Conservation (phyloP, 495 filamentous ascomycete genomes). For the Rhizodiscina lignyota region DNA sequence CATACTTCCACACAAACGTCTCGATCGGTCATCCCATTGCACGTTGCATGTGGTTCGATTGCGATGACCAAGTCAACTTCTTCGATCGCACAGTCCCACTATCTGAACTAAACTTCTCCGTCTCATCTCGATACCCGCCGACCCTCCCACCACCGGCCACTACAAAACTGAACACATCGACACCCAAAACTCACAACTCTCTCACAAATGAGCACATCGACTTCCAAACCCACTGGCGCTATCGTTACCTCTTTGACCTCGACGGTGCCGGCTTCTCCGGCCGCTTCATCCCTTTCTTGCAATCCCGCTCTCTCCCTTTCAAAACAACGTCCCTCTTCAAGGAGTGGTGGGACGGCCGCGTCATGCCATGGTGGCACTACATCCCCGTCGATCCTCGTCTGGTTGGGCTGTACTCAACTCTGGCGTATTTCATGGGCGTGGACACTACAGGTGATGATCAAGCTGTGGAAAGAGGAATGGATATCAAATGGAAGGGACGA, state of each 20-base stretch:
- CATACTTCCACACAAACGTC: slow-evolving; percentile 9
- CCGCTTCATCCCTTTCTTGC: slow-evolving; percentile 45
- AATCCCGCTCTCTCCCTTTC: slow-evolving; percentile 46
- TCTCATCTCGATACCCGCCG: no score
- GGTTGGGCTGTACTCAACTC: slow-evolving; percentile 16
- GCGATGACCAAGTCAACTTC: slow-evolving; percentile 31
- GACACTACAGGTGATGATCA: no score
- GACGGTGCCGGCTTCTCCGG: slow-evolving; percentile 52
- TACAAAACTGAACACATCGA: no score
- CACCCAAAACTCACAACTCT: no score
- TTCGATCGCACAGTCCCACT: slow-evolving; percentile 29
- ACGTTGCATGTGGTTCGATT: slow-evolving; percentile 36
- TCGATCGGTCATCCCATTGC: slow-evolving; percentile 28
- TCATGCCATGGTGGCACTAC: slow-evolving; percentile 63
- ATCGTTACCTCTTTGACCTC: slow-evolving; percentile 50
- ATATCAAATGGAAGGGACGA: slow-evolving; percentile 15
- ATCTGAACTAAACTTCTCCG: no score
- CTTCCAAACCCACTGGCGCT: slow-evolving; percentile 44
- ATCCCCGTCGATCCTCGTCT: slow-evolving; percentile 53
- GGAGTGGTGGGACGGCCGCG: slow-evolving; percentile 57
- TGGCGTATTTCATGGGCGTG: slow-evolving; percentile 20
- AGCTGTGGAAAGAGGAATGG: slow-evolving; percentile 1
- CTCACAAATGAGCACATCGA: no score
- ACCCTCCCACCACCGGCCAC: no score
- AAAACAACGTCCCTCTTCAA: slow-evolving; percentile 48